Base-by-base conservation (phyloP, 176 grass and related monocot genomes). In the Dendrocalamus sinicus region DNA sequence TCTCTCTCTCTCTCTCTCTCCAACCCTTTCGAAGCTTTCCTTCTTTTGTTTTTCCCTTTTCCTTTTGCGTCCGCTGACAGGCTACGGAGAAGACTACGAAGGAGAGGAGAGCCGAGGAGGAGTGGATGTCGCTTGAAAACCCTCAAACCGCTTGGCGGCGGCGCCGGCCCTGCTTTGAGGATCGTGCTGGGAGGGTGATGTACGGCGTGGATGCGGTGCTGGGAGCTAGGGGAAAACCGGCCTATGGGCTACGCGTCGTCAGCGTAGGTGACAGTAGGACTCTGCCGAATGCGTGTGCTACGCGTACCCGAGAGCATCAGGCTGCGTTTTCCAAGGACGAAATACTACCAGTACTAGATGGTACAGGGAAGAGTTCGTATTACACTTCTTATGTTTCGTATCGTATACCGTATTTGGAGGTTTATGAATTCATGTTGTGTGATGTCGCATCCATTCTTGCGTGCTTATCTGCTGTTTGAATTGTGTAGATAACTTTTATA, bases 41-140 rank as follows among this genome's bases (percentile, higher is more conserved):
- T 75, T 12, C 47, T 23, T 41, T 35, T 40, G 72, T 67, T 69
- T 77, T 17, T 16, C 9, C 3, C 15, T 76, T 80, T 76, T 6
- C 24, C 75, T 76, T 79, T 75, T 66, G 81, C 57, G 67, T 52
- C 17, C 43, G 46, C 15, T 20, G 15, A 45, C 44, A 45, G 44
- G 6, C 45, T 48, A 40, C 64, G 82, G 76, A 60, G 84, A 86
- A 57, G 74, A 77, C 83, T 40, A 79, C 70, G 80, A 12, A 78
- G 47, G 70, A 12, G 22, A 9, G 2, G 3, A 16, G 30, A 30
- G 28, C 28, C 1, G 8, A 6, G 5, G 50, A 22, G 17, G 15
- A 73, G 28, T 20, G 74, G 76, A 46, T 26, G 67, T 89, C 68
- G 88, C 76, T 65, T 89, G 67, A 84, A 89, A 89, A 89, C 87